phyloP scores from a whole-genome alignment of 306 rosid genomes.

The Boehmeria nivea region DNA sequence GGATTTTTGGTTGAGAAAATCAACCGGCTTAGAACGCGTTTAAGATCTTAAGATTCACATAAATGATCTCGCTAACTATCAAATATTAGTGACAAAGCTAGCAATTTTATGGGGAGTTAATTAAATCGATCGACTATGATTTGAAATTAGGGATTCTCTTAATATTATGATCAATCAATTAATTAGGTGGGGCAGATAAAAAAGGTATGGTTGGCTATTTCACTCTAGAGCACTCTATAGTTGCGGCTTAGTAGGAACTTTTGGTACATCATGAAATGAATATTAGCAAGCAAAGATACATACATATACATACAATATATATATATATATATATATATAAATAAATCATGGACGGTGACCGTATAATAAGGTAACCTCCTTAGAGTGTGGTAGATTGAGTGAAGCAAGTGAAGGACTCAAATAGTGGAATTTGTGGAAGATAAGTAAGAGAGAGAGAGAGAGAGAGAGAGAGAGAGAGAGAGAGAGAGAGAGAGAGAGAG shows the following conservation, averaged over 20 bases:
- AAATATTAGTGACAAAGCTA: not conserved
- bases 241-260: slow-evolving; percentile 5
- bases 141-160: not conserved
- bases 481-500: slow-evolving; percentile 12
- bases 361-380: slow-evolving; percentile 22
- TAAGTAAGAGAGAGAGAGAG: slow-evolving; percentile 11
- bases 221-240: not conserved
- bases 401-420: slow-evolving; percentile 18
- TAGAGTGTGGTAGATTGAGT: slow-evolving; percentile 37
- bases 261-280: slow-evolving; percentile 6
- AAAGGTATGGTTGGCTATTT: not conserved
- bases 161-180: not conserved
- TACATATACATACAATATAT: too few relatives aligned
- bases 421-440: too few relatives aligned
- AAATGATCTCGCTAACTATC: too few relatives aligned
- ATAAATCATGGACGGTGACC: slow-evolving; percentile 23
- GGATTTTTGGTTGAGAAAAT: not conserved
- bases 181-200: not conserved
- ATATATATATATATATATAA: not conserved
- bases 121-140: not conserved
- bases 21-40: not conserved
- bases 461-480: slow-evolving; percentile 2
- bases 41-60: not conserved
- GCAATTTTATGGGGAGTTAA: not conserved
- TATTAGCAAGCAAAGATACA: not conserved